Conservation (phyloP, 1,284 basidiomycete species). For the Heterobasidion parviporum region DNA sequence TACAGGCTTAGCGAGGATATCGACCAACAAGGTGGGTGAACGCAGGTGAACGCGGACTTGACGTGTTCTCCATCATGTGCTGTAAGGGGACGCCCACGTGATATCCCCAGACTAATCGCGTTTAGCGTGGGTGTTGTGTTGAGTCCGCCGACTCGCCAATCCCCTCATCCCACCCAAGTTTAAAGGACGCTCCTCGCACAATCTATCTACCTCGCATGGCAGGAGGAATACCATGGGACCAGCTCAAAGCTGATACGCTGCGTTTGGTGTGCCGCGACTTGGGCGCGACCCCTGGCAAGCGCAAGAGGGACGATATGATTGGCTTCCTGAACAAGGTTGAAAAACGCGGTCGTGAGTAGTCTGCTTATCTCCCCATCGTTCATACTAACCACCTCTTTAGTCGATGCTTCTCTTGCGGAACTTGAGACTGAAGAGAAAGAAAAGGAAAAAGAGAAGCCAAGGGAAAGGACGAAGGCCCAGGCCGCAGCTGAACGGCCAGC, state of each 20-base stretch:
- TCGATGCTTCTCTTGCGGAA: constrained; percentile 7
- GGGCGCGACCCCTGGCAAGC: constrained; percentile 12
- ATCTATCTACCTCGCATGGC: no score
- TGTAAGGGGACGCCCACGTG: no score
- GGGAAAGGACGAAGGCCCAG: not conserved
- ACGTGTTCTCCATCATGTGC: no score
- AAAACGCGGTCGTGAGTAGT: constrained; percentile 10
- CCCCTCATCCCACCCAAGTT: no score
- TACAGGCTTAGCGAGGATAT: no score
- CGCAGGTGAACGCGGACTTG: no score
- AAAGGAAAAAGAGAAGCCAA: not conserved
- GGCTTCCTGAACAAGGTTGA: constrained; percentile 11
- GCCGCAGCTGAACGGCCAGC: not conserved
- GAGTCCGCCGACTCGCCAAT: no score
- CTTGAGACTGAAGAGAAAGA: constrained; percentile 11
- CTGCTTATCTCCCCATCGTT: not conserved
- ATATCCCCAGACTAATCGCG: no score
- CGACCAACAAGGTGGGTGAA: no score
- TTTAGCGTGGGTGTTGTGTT: no score
- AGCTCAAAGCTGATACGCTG: constrained; percentile 18
- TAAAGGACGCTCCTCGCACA: no score
- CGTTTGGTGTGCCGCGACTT: constrained; percentile 18
- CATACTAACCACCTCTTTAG: not conserved
- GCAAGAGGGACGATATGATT: constrained; percentile 15
- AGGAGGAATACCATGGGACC: constrained; percentile 15